Base-by-base conservation (phyloP, 306 rosid species). In the Cicer arietinum region DNA sequence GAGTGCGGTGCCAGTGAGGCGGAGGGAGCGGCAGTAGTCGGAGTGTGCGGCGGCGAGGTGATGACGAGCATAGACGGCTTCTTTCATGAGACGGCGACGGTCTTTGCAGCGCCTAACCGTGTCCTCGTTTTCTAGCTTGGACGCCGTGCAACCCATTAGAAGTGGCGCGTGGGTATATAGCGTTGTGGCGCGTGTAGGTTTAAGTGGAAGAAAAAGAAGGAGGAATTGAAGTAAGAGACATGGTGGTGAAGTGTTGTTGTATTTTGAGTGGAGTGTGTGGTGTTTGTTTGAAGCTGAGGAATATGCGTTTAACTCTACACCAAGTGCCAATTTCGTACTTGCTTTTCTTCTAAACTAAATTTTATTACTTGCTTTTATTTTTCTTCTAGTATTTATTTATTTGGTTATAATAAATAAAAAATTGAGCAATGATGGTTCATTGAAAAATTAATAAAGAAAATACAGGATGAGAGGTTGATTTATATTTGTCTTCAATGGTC, bases 31-130 rank as follows among this genome's bases (percentile, higher is more conserved):
- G 74, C 94, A 86, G 82, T 95, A 95, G 84, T 95, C 97, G 41
- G 98, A 89, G 75, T 95, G 99, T 0, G 99, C 97, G 0, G 98
- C 95, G n/a, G 98, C 99, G 2, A 95, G 84, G 80, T 85, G 96
- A 82, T 92, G 93, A 67, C 99, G 97, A 1, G 99, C 87, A 72
- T 65, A 67, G 7, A 95, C 97, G 0, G 98, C 92, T 46, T 92
- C 91, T 66, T 89, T 95, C 89, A 95, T 95, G 13, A 95, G 89
- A 65, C 93, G 92, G 54, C 99, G 98, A 4, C 99, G 90, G 67
- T 95, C 97, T 88, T 92, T 95, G 83, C 99, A 92, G 37, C 99
- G 93, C 62, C 91, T 81, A 4, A 95, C 99, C 0, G 96, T 92
- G 84, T 95, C 99, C 84, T 95, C 99, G 68, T 95, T 89, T 75